phyloP scores from a whole-genome alignment of 2,329 filamentous ascomycete genomes.

The Colletotrichum gigasporum region DNA sequence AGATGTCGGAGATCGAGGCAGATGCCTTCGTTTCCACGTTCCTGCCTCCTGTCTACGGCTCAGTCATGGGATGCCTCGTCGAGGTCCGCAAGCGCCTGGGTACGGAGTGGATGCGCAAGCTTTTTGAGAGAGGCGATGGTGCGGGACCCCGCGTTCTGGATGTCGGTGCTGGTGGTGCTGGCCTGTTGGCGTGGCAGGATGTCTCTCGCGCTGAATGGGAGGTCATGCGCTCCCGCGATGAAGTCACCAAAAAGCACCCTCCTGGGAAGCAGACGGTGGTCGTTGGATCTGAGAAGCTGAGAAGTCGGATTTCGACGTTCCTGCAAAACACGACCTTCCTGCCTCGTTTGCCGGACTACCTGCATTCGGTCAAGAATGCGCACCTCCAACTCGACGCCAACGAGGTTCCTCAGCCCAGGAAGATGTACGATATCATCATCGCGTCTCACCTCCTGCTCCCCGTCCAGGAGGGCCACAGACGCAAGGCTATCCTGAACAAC shows the following conservation, averaged over 20 bases:
- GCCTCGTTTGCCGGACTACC: constrained; percentile 87
- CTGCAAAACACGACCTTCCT: constrained; percentile 92
- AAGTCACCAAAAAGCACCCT: constrained; percentile 51
- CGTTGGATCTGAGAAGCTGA: constrained; percentile 77
- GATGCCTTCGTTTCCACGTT: constrained; percentile 77
- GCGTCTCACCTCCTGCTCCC: constrained; percentile 86
- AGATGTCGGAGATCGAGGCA: constrained; percentile 79
- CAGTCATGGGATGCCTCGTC: constrained; percentile 72
- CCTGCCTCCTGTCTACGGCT: constrained; percentile 76
- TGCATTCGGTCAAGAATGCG: constrained; percentile 70
- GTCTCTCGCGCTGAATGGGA: constrained; percentile 85
- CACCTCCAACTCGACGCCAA: constrained; percentile 68
- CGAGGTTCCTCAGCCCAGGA: constrained; percentile 66
- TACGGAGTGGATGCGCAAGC: constrained; percentile 72
- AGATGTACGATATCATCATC: constrained; percentile 89
- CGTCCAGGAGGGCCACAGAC: constrained; percentile 77
- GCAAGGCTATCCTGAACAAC: constrained; percentile 84
- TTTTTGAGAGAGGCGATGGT: constrained; percentile 61
- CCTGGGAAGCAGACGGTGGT: constrained; percentile 83
- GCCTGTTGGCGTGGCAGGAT: constrained; percentile 79
- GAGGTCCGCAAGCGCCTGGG: constrained; percentile 81
- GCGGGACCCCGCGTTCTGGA: constrained; percentile 74
- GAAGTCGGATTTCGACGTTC: constrained; percentile 78
- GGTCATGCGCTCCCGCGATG: constrained; percentile 64
- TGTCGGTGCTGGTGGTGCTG: constrained; percentile 78